Base-by-base conservation (phyloP, 768 basidiomycete genomes). In the Leccinum subgranulosum region DNA sequence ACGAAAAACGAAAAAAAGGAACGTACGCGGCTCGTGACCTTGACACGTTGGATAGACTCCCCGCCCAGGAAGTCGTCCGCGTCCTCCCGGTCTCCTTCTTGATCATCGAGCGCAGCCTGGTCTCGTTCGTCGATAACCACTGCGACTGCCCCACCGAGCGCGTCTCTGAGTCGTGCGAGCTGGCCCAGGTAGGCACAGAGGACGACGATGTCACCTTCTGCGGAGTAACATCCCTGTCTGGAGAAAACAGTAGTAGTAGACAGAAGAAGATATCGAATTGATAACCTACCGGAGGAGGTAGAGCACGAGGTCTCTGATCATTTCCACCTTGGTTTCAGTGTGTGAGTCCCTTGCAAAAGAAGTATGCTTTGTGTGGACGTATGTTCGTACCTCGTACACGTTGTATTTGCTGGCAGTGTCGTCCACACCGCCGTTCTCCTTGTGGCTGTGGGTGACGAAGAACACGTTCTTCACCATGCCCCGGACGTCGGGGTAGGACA, bases 61-160 rank as follows among this genome's bases (percentile, higher is more conserved):
- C 54, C 52, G 10, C 57, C 25, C 21, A 66, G 43, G 23, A 64
- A 63, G n/a, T 71, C 65, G 0, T 60, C 56, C 12, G 56, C 64
- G 6, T 77, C 79, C 1, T 77, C 77, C 4, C 68, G 66, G 8
- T 72, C 71, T 11, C 68, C 70, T 54, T 84, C 84, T 39, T 77
- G 77, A 56, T 81, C 79, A 0, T 76, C 81, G 1, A 91, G 77
- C n/a, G 79, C 78, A 3, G 76, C 79, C 64, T 84, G 78, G 61
- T 91, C 89, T 14, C 83, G 76, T 50, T 89, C 88, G 54, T 90
- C 88, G 31, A 91, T 81, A 21, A 84, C 73, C 3, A 89, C 80
- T 0, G 85, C 79, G 28, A 92, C 79, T 55, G 81, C 77, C 1
- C 69, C 63, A 8, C 64, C 59, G 3, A 84, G 64, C 1, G 75